phyloP scores from a whole-genome alignment of 805 yeast genomes.

The Myxozyma melibiosi region DNA sequence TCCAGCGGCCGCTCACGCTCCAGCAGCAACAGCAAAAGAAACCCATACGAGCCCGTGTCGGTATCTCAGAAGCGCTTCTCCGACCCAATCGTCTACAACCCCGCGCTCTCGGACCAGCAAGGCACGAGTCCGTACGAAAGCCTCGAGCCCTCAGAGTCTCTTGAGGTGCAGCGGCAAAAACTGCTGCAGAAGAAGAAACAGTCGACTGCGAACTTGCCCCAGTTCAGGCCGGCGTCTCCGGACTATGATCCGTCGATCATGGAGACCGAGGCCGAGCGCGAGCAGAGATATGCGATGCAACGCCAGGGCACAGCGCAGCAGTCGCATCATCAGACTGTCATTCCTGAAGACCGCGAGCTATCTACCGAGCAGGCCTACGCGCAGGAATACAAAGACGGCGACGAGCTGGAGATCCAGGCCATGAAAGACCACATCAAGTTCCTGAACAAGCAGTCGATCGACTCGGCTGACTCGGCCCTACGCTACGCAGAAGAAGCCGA shows the following conservation, averaged over 20 bases:
- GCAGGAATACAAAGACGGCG: conserved; percentile 2
- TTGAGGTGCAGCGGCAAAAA: conserved; percentile 9
- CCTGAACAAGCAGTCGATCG: conserved; percentile 82
- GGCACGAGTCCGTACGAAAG: conserved; percentile 1
- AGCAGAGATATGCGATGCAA: conserved; percentile 4
- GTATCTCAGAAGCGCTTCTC: background rate
- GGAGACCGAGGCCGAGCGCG: conserved; percentile 27
- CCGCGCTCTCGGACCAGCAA: conserved; percentile 8
- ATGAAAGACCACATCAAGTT: conserved; percentile 80
- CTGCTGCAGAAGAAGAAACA: background rate
- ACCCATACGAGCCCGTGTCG: background rate
- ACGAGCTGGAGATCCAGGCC: conserved; percentile 78
- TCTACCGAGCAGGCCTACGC: conserved; percentile 8
- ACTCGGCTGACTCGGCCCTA: conserved; percentile 81
- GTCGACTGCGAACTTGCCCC: background rate
- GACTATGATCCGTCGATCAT: conserved; percentile 25
- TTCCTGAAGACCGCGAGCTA: conserved; percentile 2
- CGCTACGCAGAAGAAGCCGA: conserved; percentile 72
- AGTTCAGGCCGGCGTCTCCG: conserved; percentile 1
- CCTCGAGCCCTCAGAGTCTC: background rate
- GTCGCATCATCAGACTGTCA: background rate
- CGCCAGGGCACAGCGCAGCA: background rate
- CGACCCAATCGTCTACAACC: conserved; percentile 5
- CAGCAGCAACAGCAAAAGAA: background rate
- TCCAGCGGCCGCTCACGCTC: background rate